These are phyloP conservation scores for Lonicera japonica DNA, from an alignment of 129 eudicot genomes.

Conservation along the genomic window DNA sequence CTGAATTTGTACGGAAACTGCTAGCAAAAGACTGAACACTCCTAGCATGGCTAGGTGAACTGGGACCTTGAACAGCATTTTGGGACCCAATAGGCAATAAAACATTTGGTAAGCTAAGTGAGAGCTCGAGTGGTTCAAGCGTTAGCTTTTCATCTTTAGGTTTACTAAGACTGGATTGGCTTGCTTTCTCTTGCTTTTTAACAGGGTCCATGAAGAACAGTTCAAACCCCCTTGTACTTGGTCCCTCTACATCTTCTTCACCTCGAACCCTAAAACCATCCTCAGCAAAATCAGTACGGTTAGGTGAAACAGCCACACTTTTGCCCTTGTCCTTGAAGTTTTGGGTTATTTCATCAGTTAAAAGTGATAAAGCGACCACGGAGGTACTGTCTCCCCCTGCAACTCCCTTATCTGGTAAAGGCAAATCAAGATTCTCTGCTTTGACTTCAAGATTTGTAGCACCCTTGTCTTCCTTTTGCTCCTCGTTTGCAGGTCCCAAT, in stretches of 20 bases:
- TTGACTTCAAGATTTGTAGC: slow-evolving; percentile 36
- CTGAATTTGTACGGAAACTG: slow-evolving; percentile 71
- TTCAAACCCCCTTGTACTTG: slow-evolving; percentile 73
- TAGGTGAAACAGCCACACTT: slow-evolving; percentile 38
- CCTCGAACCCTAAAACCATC: slow-evolving; percentile 18
- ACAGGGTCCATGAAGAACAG: slow-evolving; percentile 67
- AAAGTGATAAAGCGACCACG: slow-evolving; percentile 24
- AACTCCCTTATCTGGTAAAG: slow-evolving; percentile 22
- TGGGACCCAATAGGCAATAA: slow-evolving; percentile 60
- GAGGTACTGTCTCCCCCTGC: slow-evolving; percentile 23
- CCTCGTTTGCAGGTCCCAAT: slow-evolving; percentile 20
- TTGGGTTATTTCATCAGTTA: slow-evolving; percentile 34
- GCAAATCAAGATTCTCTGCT: slow-evolving; percentile 20
- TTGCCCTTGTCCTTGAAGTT: slow-evolving; percentile 83
- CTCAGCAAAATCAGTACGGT: slow-evolving; percentile 16
- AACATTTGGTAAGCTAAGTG: slow-evolving; percentile 93
- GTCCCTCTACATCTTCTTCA: slow-evolving; percentile 58
- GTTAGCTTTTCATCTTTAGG: slow-evolving; percentile 59
- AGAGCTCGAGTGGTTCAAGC: slow-evolving; percentile 74
- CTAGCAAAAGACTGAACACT: slow-evolving; percentile 81
- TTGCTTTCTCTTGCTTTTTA: slow-evolving; percentile 44
- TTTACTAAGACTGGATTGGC: slow-evolving; percentile 30
- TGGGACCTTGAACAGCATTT: slow-evolving; percentile 49
- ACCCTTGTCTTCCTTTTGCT: slow-evolving; percentile 26
- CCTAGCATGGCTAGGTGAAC: slow-evolving; percentile 76